phyloP scores from a whole-genome alignment of 169 alveolate genomes.

The Ichthyophthirius multifiliis region DNA sequence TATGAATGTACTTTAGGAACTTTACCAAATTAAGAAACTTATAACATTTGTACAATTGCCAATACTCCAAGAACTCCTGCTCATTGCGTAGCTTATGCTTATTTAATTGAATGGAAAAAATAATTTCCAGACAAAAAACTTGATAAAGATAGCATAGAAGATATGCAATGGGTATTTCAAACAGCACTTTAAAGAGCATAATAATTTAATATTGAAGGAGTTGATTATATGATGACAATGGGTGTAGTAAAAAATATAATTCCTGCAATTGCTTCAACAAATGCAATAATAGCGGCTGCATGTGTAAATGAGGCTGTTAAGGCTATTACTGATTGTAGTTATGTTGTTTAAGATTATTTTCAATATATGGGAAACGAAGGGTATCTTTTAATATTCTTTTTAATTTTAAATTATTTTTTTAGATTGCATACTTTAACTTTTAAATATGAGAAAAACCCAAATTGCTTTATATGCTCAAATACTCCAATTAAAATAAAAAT shows the following conservation, averaged over 20 bases:
- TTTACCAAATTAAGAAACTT: constrained; percentile 74
- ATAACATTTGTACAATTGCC: constrained; percentile 84
- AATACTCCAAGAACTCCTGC: constrained; percentile 88
- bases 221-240: constrained; percentile 78
- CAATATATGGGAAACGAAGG: constrained; percentile 77
- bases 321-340: constrained; percentile 60
- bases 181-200: constrained; percentile 81
- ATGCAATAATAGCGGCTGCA: constrained; percentile 83
- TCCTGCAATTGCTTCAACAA: constrained; percentile 89
- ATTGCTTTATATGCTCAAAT: constrained; percentile 37
- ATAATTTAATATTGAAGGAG: constrained; percentile 81
- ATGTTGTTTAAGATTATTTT: constrained; percentile 70
- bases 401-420: not conserved
- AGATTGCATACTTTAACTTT: constrained; percentile 17
- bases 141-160: constrained; percentile 82
- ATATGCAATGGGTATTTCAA: constrained; percentile 83
- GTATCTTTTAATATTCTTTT: not conserved
- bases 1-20: constrained; percentile 89
- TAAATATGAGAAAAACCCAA: constrained; percentile 42
- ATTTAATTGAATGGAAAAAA: constrained; percentile 71
- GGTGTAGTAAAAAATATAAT: constrained; percentile 88
- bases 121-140: constrained; percentile 55
- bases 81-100: constrained; percentile 83
- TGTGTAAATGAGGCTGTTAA: constrained; percentile 83
- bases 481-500: not conserved